Conservation (phyloP, 257 asterid species). For the Phtheirospermum japonicum region DNA sequence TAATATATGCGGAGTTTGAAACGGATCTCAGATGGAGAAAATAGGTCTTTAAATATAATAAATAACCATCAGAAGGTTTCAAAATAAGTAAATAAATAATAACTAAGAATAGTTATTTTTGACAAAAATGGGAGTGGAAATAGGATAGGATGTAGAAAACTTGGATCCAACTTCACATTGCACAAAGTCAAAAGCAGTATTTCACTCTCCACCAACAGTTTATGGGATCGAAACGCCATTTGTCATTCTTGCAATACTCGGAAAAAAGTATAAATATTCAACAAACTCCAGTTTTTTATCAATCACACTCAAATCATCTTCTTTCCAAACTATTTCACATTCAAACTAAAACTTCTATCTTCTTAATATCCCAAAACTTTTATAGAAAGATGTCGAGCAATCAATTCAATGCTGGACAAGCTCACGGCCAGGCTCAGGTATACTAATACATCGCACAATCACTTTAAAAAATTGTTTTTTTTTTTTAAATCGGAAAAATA, state of each 20-base stretch:
- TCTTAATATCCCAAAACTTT: neutral
- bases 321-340: neutral
- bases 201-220: conserved; percentile 35
- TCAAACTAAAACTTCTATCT: neutral
- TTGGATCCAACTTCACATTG: conserved; percentile 2
- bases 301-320: conserved; percentile 5
- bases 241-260: neutral
- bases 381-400: conserved; percentile 44
- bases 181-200: conserved; percentile 34
- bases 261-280: conserved; percentile 32
- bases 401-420: conserved; percentile 50
- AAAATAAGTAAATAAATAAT: too few species aligned
- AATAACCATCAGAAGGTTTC: too few species aligned
- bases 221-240: neutral
- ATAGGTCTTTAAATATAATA: too few species aligned
- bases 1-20: too few species aligned
- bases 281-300: neutral
- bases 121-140: neutral
- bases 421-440: conserved; percentile 38
- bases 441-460: too few species aligned
- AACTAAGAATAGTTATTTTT: neutral
- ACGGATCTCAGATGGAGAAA: too few species aligned
- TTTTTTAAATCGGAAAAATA: too few species aligned
- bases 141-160: conserved; percentile 11
- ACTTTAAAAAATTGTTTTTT: too few species aligned